Evolutionary conservation across 495 filamentous ascomycete genomes (phyloP).

Genomic region (Jackrogersella minutella): DNA sequence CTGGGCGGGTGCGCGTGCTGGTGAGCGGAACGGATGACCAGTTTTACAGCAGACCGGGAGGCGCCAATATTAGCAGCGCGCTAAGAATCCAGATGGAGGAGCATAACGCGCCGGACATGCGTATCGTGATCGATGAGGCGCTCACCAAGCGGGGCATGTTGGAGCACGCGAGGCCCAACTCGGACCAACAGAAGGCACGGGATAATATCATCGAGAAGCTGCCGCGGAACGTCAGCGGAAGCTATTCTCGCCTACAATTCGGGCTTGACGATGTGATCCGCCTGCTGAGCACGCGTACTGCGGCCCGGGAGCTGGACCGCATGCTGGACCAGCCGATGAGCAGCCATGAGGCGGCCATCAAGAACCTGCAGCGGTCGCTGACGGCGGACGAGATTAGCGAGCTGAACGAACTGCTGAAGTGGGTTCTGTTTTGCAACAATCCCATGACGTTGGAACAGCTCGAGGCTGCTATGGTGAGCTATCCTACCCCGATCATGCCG

Average conservation of each 20-base stretch:
- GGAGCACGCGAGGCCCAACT: neutral
- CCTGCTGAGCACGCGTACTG: slow-evolving; percentile 1
- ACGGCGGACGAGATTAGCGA: neutral
- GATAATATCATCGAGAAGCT: slow-evolving; percentile 7
- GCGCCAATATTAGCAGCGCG: neutral
- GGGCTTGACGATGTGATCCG: slow-evolving; percentile 1
- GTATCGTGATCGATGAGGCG: slow-evolving; percentile 2
- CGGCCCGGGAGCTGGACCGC: neutral
- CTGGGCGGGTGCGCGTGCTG: slow-evolving; percentile 2
- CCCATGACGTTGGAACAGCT: slow-evolving; percentile 1
- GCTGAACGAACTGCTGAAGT: slow-evolving; percentile 3
- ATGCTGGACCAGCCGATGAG: slow-evolving; percentile 10
- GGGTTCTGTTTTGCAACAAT: neutral
- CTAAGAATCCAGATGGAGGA: slow-evolving; percentile 2
- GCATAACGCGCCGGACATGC: neutral
- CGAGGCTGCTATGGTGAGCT: slow-evolving; percentile 6
- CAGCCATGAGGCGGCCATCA: slow-evolving; percentile 8
- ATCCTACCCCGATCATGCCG: neutral
- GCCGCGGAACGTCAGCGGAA: slow-evolving; percentile 1
- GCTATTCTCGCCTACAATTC: slow-evolving; percentile 1
- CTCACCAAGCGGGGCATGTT: slow-evolving; percentile 8
- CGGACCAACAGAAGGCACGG: neutral
- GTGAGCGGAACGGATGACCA: slow-evolving; percentile 6
- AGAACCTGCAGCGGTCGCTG: slow-evolving; percentile 1
- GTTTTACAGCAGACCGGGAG: neutral